Conservation (phyloP, 2,329 filamentous ascomycete genomes). For the Gyromitra esculenta region DNA sequence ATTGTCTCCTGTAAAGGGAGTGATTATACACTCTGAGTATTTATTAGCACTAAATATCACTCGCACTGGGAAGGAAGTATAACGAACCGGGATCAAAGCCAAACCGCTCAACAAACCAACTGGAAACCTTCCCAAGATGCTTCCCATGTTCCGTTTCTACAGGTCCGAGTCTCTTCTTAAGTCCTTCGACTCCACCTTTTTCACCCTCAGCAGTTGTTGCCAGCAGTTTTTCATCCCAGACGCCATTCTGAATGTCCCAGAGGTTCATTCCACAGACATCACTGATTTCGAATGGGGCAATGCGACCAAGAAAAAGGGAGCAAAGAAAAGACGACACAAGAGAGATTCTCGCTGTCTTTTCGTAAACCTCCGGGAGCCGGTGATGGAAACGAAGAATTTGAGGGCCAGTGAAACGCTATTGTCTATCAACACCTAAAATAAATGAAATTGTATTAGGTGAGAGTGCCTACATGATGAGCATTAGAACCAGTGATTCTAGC, state of each 20-base stretch:
- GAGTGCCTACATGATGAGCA: constrained; percentile 83
- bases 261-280: constrained; percentile 98
- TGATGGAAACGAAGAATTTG: constrained; percentile 90
- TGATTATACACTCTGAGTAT: constrained; percentile 73
- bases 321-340: constrained; percentile 96
- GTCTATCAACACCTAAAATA: constrained; percentile 7
- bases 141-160: constrained; percentile 83
- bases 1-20: constrained; percentile 94
- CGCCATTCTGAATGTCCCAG: constrained; percentile 82
- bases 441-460: neutral
- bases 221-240: constrained; percentile 79
- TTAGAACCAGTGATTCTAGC: constrained; percentile 87
- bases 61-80: neutral
- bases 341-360: constrained; percentile 82
- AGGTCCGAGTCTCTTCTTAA: constrained; percentile 80
- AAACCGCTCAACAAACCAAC: constrained; percentile 81
- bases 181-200: constrained; percentile 79
- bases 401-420: constrained; percentile 90
- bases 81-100: constrained; percentile 70
- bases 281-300: constrained; percentile 91
- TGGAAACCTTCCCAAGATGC: constrained; percentile 77
- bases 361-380: constrained; percentile 82
- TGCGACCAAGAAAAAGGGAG: constrained; percentile 82
- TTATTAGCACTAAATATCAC: constrained; percentile 46
- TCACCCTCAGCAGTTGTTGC: constrained; percentile 79